Base-by-base conservation (phyloP, 441 rosid species). In the Populus tomentosa region DNA sequence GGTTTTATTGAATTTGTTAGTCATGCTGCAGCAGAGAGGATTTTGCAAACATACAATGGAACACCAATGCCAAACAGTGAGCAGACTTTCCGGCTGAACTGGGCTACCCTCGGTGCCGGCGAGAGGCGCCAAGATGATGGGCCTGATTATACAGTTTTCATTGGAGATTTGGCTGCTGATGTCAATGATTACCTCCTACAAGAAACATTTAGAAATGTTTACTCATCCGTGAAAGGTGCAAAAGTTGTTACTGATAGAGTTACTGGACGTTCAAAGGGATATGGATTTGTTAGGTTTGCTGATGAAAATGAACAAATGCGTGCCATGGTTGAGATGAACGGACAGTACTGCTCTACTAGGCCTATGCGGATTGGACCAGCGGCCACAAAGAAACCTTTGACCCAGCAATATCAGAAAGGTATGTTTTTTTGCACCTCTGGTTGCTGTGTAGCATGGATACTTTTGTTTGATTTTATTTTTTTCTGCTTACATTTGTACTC, bases 361-460 rank as follows among this genome's bases (percentile, higher is more conserved):
- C 91, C 97, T 61, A 93, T 94, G 98, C 88, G 98, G 75, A 88
- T 88, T 84, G 98, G 98, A n/a, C 93, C 94, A 1, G 98, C 98
- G 84, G 91, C 97, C 64, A 89, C 89, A 72, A 94, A 94, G 85
- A 94, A 91, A 80, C 89, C 97, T 74, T 77, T 72, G 18, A 83
- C 77, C 64, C 95, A 87, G 80, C 93, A 86, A 77, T 91, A 66
- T 82, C 91, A 86, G 84, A 89, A 85, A 80, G 96, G 98, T 95
- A 86, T 80, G 86, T 73, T 11, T 11, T 11, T 33, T 20, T 63
- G 9, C 21, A 13, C 64, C 32, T 14, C 13, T 70, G 61, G 5
- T 16, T 32, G 40, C 38, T 28, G n/a, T 28, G 7, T 30, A 28
- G 33, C 3, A n/a, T 32, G 20, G 38, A 36, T 75, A 28, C 62